Base-by-base conservation (phyloP, 2,329 filamentous ascomycete genomes). In the Pestalotiopsis sp. region DNA sequence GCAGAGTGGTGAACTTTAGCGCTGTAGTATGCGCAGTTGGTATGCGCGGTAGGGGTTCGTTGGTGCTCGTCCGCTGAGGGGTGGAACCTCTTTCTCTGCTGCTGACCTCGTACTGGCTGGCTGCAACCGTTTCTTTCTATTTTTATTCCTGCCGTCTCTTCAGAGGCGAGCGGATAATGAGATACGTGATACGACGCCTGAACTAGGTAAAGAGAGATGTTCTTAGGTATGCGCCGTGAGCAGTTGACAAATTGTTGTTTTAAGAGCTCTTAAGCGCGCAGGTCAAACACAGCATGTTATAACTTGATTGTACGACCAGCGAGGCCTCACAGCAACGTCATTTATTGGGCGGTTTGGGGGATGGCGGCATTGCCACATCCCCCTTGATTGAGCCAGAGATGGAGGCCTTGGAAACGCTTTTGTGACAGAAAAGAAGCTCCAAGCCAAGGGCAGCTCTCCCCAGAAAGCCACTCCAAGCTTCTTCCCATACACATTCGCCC, bases 311-410 rank as follows among this genome's bases (percentile, higher is more conserved):
- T 52, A 52, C 20, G 17, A 20, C 45, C 20, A 57, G 64, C 73
- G 74, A 77, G 75, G 74, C 75, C 75, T 76, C 73, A 70, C 69
- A 58, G 67, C 69, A 68, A 76, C 75, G 75, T 77, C 75, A 77
- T 77, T 76, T 72, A 73, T 64, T 17, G 45, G 17, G 45, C 17
- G 17, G 67, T 68, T 68, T 69, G 64, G 58, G 58, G 25, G 62
- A 62, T 11, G 57, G 38, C 72, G 17, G 45, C 70, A 74, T 73
- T 58, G 69, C 65, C 72, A 71, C 70, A 64, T 58, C 61, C 41
- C 25, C 45, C 20, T 52, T 17, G 14, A 52, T 45, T 13, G 12
- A 45, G 20, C 45, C 45, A 52, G 17, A 9, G 17, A n/a, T 52
- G 45, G 45, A 20, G 20, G 45, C 41, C 41, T 45, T 17, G 45